Conservation (phyloP, 169 alveolate species). For the Plasmodium inui region DNA sequence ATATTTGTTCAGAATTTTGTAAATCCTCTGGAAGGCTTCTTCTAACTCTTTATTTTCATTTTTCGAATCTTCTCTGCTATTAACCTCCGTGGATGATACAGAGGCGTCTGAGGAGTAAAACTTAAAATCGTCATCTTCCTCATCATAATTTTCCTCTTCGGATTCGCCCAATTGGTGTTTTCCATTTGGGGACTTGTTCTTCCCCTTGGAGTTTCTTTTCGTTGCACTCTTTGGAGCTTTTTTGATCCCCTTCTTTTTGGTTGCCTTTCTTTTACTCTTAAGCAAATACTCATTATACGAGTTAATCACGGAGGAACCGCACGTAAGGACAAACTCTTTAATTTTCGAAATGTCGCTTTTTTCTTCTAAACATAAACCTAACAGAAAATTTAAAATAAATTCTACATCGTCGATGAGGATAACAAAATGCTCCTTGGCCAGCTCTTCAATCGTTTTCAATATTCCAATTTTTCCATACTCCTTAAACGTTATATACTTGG, state of each 20-base stretch:
- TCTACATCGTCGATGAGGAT: constrained; percentile 55
- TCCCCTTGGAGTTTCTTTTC: not conserved
- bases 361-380: constrained; percentile 74
- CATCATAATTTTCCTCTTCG: not conserved
- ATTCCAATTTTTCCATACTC: constrained; percentile 73
- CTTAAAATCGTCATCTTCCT: constrained; percentile 7
- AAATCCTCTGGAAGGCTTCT: constrained; percentile 53
- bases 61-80: not conserved
- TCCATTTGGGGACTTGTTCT: not conserved
- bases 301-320: constrained; percentile 59
- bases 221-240: not conserved
- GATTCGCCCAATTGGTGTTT: not conserved
- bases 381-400: constrained; percentile 56
- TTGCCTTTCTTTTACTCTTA: not conserved
- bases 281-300: constrained; percentile 32
- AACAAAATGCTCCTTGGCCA: constrained; percentile 29
- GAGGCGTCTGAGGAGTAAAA: not conserved
- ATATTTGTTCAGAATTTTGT: constrained; percentile 53
- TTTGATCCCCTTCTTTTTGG: not conserved
- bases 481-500: constrained; percentile 66
- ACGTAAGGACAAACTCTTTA: constrained; percentile 41
- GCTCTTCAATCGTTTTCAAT: constrained; percentile 36
- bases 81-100: not conserved
- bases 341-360: constrained; percentile 44
- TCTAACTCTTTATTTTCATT: constrained; percentile 28